Conservation (phyloP, 2,329 filamentous ascomycete species). For the Colletotrichum noveboracense region DNA sequence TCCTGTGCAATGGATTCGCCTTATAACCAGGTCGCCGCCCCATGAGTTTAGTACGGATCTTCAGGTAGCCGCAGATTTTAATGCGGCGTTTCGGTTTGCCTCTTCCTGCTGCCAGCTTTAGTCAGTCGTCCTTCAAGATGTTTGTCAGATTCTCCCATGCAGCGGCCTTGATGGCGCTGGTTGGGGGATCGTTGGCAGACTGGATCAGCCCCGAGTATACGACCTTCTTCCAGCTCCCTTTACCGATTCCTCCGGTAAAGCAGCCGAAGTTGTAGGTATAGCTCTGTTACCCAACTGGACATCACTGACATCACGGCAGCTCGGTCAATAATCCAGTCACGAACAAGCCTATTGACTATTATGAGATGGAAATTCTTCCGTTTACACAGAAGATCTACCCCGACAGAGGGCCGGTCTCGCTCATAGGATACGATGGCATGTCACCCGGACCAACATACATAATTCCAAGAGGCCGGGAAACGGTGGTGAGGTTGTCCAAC, state of each 20-base stretch:
- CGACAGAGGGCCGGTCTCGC: conserved; percentile 31
- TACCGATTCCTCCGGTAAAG: background rate
- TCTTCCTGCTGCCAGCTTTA: background rate
- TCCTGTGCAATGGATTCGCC: background rate
- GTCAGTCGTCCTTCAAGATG: background rate
- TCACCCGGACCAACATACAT: conserved; percentile 59
- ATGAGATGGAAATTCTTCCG: background rate
- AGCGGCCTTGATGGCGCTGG: background rate
- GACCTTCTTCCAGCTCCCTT: background rate
- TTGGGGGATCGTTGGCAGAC: background rate
- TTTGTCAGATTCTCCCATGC: background rate
- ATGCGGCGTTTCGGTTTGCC: background rate
- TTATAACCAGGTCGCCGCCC: background rate
- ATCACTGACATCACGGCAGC: conserved; percentile 12
- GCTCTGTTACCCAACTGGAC: background rate
- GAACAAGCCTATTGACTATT: background rate
- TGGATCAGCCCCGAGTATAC: background rate
- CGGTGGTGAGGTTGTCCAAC: conserved; percentile 60
- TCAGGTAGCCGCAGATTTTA: background rate
- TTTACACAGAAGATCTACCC: conserved; percentile 36
- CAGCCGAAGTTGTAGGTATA: background rate
- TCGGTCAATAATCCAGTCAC: background rate
- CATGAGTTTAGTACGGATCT: background rate
- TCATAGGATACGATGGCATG: conserved; percentile 59
- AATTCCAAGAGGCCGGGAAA: conserved; percentile 53